Percentiles rank a stretch among this genome's conserved stretches.
Evolutionary conservation across 768 basidiomycete genomes (phyloP).

Genomic region (Tephrocybe sp.): DNA sequence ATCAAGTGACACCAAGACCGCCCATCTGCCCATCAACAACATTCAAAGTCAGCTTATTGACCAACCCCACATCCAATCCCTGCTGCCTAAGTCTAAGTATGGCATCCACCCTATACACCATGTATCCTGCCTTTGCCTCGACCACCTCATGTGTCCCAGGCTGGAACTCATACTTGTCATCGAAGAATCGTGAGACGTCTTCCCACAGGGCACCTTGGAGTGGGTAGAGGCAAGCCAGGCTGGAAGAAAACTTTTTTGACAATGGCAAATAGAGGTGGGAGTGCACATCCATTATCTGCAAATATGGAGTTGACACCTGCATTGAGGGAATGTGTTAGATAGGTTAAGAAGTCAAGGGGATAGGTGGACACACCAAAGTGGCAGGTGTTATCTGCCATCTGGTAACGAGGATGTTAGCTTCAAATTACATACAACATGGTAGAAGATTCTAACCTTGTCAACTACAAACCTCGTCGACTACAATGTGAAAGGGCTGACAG

Average conservation of each 20-base stretch:
- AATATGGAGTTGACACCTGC: conserved; percentile 85
- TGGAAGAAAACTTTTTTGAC: conserved; percentile 82
- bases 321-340: conserved; percentile 42
- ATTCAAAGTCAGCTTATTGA: conserved; percentile 86
- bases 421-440: background rate
- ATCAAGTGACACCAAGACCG: background rate
- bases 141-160: conserved; percentile 83
- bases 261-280: conserved; percentile 84
- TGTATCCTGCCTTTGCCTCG: conserved; percentile 79
- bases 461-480: too few relatives aligned
- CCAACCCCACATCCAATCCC: conserved; percentile 79
- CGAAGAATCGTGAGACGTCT: conserved; percentile 49
- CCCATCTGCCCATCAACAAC: conserved; percentile 77
- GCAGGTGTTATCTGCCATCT: conserved; percentile 49
- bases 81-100: conserved; percentile 70
- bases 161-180: conserved; percentile 66
- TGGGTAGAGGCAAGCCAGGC: conserved; percentile 80
- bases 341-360: conserved; percentile 28
- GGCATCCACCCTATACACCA: conserved; percentile 85
- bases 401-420: background rate
- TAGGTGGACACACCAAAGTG: conserved; percentile 34
- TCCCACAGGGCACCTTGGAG: conserved; percentile 85
- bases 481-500: too few relatives aligned
- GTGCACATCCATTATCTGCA: conserved; percentile 83
- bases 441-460: conserved; percentile 49